Conservation (phyloP, 2,329 filamentous ascomycete species). For the Ascochyta viciae-villosae region DNA sequence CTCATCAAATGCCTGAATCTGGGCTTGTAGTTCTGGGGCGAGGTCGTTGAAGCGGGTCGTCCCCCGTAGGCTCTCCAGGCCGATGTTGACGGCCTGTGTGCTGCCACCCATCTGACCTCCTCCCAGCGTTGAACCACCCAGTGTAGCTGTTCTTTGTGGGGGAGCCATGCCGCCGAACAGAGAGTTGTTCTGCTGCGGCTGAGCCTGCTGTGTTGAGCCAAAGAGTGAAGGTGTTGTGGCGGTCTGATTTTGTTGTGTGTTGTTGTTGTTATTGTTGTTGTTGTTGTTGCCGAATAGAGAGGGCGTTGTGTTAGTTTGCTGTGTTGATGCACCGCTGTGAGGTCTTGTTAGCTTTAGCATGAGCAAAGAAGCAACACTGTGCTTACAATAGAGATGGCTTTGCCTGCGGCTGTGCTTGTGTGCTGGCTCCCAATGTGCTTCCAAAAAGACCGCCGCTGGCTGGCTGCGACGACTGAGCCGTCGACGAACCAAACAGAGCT, state of each 20-base stretch:
- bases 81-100: constrained; percentile 40
- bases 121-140: constrained; percentile 34
- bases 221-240: constrained; percentile 43
- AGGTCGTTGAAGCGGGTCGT: constrained; percentile 94
- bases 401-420: constrained; percentile 36
- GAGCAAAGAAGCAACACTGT: constrained; percentile 10
- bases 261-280: constrained; percentile 26
- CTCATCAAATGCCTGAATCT: constrained; percentile 79
- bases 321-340: constrained; percentile 44
- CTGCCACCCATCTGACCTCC: constrained; percentile 36
- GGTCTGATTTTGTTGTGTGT: constrained; percentile 39
- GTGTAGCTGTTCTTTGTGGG: constrained; percentile 36
- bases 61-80: constrained; percentile 72
- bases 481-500: constrained; percentile 47
- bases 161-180: constrained; percentile 44
- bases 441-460: constrained; percentile 44
- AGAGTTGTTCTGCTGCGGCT: constrained; percentile 39
- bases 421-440: constrained; percentile 39
- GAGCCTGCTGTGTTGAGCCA: constrained; percentile 34
- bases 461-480: constrained; percentile 34
- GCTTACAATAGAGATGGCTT: constrained; percentile 50
- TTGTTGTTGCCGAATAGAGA: constrained; percentile 42
- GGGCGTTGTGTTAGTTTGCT: constrained; percentile 34
- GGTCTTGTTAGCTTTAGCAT: constrained; percentile 37
- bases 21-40: constrained; percentile 77